Percentiles rank a stretch among this genome's conserved stretches.
These are phyloP conservation scores for Parathielavia appendiculata DNA, from an alignment of 495 filamentous ascomycete genomes.

Conservation along the genomic window DNA sequence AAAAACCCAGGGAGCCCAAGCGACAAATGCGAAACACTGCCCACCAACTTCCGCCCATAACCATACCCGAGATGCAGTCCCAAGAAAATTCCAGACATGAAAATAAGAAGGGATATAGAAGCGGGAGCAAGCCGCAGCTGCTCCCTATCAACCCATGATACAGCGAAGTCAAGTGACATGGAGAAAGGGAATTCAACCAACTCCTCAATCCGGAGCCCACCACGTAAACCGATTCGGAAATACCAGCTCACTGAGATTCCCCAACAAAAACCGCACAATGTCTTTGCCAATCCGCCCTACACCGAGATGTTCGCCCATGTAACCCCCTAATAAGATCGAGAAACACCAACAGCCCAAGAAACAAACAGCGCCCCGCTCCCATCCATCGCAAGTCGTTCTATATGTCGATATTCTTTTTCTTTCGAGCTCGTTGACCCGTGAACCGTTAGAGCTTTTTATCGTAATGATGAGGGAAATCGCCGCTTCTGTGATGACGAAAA, in stretches of 20 bases:
- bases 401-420: constrained; percentile 35
- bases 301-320: constrained; percentile 28
- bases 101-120: constrained; percentile 22
- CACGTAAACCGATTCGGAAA: constrained; percentile 17
- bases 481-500: constrained; percentile 32
- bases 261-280: constrained; percentile 28
- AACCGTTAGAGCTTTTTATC: constrained; percentile 38
- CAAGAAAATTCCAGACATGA: constrained; percentile 11
- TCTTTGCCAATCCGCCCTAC: constrained; percentile 26
- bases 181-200: constrained; percentile 28
- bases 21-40: constrained; percentile 11
- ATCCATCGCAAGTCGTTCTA: constrained; percentile 30
- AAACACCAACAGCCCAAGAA: constrained; percentile 27
- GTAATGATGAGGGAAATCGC: constrained; percentile 29
- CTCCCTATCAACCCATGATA: constrained; percentile 28
- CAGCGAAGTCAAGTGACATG: constrained; percentile 19
- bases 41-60: constrained; percentile 9
- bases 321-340: constrained; percentile 24
- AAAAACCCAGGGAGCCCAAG: constrained; percentile 14
- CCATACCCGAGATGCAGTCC: constrained; percentile 33
- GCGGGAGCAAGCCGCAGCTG: constrained; percentile 16
- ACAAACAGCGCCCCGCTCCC: constrained; percentile 17
- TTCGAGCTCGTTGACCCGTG: constrained; percentile 38
- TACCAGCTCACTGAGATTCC: constrained; percentile 18
- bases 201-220: constrained; percentile 22